Evolutionary conservation across 306 rosid genomes (phyloP).

Genomic region (Elaeagnus macrophylla): DNA sequence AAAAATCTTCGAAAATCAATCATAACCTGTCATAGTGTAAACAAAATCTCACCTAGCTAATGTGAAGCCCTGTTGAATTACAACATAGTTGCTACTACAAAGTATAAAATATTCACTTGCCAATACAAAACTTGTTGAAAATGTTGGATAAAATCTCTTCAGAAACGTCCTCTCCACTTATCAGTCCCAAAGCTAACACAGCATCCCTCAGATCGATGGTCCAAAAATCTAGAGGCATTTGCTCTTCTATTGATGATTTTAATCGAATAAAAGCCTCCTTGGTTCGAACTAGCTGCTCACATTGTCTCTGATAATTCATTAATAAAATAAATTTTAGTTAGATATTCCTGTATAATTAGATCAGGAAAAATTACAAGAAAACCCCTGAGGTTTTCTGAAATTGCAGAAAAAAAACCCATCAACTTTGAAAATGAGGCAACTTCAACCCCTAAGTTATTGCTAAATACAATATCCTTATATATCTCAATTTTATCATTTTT

Average conservation of each 20-base stretch:
- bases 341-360: too few species aligned
- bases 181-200: slow-evolving; percentile 75
- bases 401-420: too few species aligned
- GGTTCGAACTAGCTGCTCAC: slow-evolving; percentile 86
- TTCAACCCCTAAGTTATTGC: too few species aligned
- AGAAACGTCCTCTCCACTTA: slow-evolving; percentile 87
- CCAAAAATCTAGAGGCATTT: slow-evolving; percentile 87
- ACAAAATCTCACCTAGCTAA: too few species aligned
- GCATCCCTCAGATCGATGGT: slow-evolving; percentile 91
- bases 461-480: too few species aligned
- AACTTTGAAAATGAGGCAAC: too few species aligned
- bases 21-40: too few species aligned
- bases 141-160: slow-evolving; percentile 86
- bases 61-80: too few species aligned
- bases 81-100: background rate
- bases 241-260: slow-evolving; percentile 67
- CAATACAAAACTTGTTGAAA: slow-evolving; percentile 83
- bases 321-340: slow-evolving; percentile 4
- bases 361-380: too few species aligned
- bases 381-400: too few species aligned
- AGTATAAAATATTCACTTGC: slow-evolving; percentile 31
- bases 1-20: too few species aligned
- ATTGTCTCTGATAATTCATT: slow-evolving; percentile 66
- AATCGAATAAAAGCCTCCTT: slow-evolving; percentile 73
- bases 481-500: too few species aligned